Evolutionary conservation across 371 early-diverging fungal genomes (phyloP).

Genomic region (Mortierella sp.): DNA sequence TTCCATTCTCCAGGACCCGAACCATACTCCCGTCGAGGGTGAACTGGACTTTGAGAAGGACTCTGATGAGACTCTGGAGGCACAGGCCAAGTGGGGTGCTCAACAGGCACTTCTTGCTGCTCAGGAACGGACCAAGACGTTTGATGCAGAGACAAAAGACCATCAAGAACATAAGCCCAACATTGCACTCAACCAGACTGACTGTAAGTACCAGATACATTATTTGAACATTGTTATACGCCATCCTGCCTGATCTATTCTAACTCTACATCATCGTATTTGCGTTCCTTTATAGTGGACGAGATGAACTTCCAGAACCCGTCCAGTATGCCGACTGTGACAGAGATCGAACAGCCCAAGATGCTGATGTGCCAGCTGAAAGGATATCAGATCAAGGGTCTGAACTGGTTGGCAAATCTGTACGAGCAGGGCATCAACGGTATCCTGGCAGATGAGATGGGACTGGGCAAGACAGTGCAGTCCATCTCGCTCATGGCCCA

Average conservation of each 20-base stretch:
- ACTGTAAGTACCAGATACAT: constrained; percentile 57
- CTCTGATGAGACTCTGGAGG: constrained; percentile 72
- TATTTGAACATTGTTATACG: too few species aligned
- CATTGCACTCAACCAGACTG: constrained; percentile 64
- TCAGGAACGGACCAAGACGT: constrained; percentile 74
- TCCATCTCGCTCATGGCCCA: constrained; percentile 94
- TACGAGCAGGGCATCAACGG: constrained; percentile 98
- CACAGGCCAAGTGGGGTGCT: constrained; percentile 80
- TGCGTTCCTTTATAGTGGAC: constrained; percentile 61
- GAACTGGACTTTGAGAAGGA: constrained; percentile 85
- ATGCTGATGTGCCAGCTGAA: constrained; percentile 93
- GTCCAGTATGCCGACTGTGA: constrained; percentile 76
- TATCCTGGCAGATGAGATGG: constrained; percentile 93
- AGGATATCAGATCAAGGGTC: constrained; percentile 97
- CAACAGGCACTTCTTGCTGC: constrained; percentile 85
- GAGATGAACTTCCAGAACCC: constrained; percentile 89
- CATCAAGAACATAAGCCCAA: constrained; percentile 60
- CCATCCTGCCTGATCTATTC: too few species aligned
- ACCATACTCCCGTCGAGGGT: constrained; percentile 52
- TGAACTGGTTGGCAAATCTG: constrained; percentile 98
- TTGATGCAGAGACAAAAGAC: constrained; percentile 73
- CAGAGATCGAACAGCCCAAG: constrained; percentile 84
- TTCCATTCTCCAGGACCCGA: constrained; percentile 33
- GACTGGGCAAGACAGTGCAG: constrained; percentile 89
- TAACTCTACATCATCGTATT: not conserved